Evolutionary conservation across 805 yeast genomes (phyloP), one percentile per base, ranked within the genome.

Genomic region (Phaffomyces antillensis): DNA sequence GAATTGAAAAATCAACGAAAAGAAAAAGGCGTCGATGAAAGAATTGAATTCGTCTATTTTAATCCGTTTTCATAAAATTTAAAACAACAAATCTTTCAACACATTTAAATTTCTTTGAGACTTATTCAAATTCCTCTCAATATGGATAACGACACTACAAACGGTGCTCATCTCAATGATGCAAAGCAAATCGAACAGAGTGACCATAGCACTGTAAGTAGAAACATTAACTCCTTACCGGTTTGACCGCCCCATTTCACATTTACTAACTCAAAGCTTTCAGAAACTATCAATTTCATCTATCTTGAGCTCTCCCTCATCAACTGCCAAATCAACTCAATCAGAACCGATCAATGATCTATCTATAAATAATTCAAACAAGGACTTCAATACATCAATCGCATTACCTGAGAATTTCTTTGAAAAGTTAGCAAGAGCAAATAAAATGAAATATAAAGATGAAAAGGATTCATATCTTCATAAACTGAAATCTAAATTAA

Each of bases 391-490:
- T 32, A 20, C 33, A 23, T 24, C 20, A 4, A 7, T 34, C 11
- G 13, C 20, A 25, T 7, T 37, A 40, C 55, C 55, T 8, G 12
- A 24, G 1, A 52, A 53, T 35, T 55, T 52, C 41, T 24, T 47
- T 4, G 40, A 43, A 6, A 48, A 48, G 20, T 46, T 58, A 16
- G 47, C 46, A 13, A 41, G 42, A 17, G 60, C 62, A 34, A 58
- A 58, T 32, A 49, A 53, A 36, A 37, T 44, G 26, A 49, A 45
- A 25, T 52, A 46, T 45, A 52, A 54, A 23, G 28, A 42, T 10
- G 58, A 55, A 45, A 59, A 56, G 48, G 55, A 52, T 43, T 18
- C 42, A 1, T 56, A 58, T 35, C 47, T 59, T 3, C 47, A 56
- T 36, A 46, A 50, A 18, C 41, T 59, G 13, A 58, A 42, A 40